Base-by-base conservation (phyloP, 495 filamentous ascomycete species). In the Tuber magnatum region DNA sequence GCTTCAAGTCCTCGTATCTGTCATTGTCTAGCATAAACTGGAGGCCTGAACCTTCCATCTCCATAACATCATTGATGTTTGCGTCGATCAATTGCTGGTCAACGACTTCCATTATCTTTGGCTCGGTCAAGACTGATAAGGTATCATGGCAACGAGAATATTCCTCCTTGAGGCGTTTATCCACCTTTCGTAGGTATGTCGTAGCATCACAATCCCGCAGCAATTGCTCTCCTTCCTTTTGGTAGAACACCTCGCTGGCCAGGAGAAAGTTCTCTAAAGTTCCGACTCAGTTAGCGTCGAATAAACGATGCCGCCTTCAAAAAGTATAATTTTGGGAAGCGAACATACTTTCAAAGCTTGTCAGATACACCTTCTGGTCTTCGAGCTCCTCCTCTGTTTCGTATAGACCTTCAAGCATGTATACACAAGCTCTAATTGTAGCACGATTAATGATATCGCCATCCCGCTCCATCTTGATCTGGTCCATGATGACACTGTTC, bases 11-110 rank as follows among this genome's bases (percentile, higher is more conserved):
- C 10, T 92, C 89, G 24, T 91, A 71, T 69, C 90, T 88, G 80
- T 97, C 91, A 76, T 97, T 92, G 80, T 97, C 93, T 56, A 98
- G 90, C 95, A 99, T 99, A 80, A 87, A 87, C 72, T 88, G 88
- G 70, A 97, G 88, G 32, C 95, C 95, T 72, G 90, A 97, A 1
- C 89, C 89, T 79, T 97, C 92, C 81, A 97, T 88, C 38, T 89
- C 87, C 74, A 98, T 89, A 71, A 99, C 91, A 22, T 97, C 94
- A 6, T 88, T 85, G 20, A 97, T 88, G 73, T 93, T 91, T 14
- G 87, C 88, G 42, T 84, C 85, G 69, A 98, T 92, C 43, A 99
- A 84, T 84, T 95, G 89, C 42, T 90, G 83, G 78, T 98, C 93
- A 16, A 99, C 86, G 0, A 97, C 90, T 7, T 86, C 83, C 39